Evolutionary conservation across 169 alveolate species (phyloP), one percentile per base, ranked within the genome.

Genomic region (Eimeria acervulina): DNA sequence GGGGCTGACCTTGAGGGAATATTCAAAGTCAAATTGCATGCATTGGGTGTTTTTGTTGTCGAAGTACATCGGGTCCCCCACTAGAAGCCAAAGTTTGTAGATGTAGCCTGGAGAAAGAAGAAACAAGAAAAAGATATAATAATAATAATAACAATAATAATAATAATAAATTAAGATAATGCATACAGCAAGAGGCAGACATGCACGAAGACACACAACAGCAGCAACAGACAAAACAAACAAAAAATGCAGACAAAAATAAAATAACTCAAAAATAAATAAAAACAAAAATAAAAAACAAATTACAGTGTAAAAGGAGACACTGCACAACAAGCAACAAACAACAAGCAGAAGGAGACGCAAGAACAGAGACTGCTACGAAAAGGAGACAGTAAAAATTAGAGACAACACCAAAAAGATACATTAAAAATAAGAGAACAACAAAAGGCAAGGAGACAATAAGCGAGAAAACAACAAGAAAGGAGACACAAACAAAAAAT

Each of bases 1-100:
- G 15, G 55, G 87, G 81, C 93, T 15, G 47, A 55, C 93, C 42
- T 88, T 61, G 13, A 92, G 78, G 26, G 70, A 28, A 61, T 85
- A 85, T 33, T 84, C 91, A 28, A 95, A 42, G 59, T 95, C 96
- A 68, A 83, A 95, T 40, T 95, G 90, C 95, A 76, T 44, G 94
- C 96, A 95, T 76, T 93, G 96, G 36, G 96, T 93, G 85, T n/a
- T 19, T 70, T 44, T 55, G 61, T 93, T 78, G 0, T 80, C 93
- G 42, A 93, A 87, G 38, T 51, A 80, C 88, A 93, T 78, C 6
- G 96, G 96, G 85, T 93, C 96, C 2, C 96, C 96, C 36, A 91
- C 96, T 26, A 93, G 72, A 1, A 93, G 51, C 96, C 96, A 93
- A 0, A 93, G 8, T 66, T 90, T 90, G 61, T 90, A 90, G 36